Base-by-base conservation (phyloP, 1,284 basidiomycete species). In the Ustanciosporium gigantosporum region DNA sequence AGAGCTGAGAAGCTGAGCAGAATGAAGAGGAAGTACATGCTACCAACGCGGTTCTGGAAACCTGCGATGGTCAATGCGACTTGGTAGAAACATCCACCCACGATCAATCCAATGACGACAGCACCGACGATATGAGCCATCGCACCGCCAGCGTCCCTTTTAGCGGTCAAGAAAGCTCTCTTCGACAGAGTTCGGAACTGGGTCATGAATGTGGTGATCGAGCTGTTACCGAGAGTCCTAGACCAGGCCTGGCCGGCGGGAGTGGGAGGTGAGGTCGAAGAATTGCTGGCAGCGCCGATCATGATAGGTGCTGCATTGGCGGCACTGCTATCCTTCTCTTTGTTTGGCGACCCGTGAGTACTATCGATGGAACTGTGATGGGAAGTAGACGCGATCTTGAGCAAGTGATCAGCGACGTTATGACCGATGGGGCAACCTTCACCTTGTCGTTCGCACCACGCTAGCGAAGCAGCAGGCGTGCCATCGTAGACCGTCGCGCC, bases 1-100 rank as follows among this genome's bases (percentile, higher is more conserved):
- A 73, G 39, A 2, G 51, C 46, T 5, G 61, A 50, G 25, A 70
- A 70, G 24, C 56, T 44, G 22, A 69, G 47, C 23, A 69, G 53
- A 41, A 67, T 66, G 46, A 50, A 58, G 21, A 67, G 44, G 29
- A 73, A 70, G 50, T 64, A 70, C 46, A 73, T 62, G n/a, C 62
- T 57, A 11, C 70, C 70, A 8, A 73, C 57, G 20, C 70, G 66
- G 19, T 68, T 70, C 41, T 71, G 68, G 41, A 66, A 66, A 1
- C 68, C 68, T 16, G 56, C 66, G 20, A 73, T 70, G 8, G 66
- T 61, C 16, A 65, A 42, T 36, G 53, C 45, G 45, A 70, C 68
- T 27, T 70, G 47, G 50, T 51, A 73, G 56, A 70, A 73, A 24
- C 55, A 57, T 2, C 61, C 70, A n/a, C 70, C 68, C 15, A 59